Base-by-base conservation (phyloP, 208 protist species). In the Acanthamoeba triangularis region DNA sequence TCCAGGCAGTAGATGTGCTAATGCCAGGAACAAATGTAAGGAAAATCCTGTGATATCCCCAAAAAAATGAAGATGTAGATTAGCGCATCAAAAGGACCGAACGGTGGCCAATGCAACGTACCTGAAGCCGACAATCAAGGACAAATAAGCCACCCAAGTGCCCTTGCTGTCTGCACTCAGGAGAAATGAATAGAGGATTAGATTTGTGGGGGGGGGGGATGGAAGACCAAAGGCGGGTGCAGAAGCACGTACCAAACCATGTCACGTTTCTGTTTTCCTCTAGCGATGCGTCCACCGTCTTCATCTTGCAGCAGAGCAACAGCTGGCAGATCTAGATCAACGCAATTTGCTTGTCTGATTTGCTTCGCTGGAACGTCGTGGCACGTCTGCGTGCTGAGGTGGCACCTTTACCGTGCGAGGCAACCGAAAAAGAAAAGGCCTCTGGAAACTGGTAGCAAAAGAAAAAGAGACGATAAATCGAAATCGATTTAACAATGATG, bases 241-340 rank as follows among this genome's bases (percentile, higher is more conserved):
- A 67, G 61, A 67, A 67, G 25, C 18, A 56, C 37, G 44, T 69
- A 72, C 85, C 85, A 91, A 91, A 72, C 85, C 85, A 91, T 5
- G 85, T 91, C 6, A 91, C 85, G 25, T 91, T 91, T 49, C 85
- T 91, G 37, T 91, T 91, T 28, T 91, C 85, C 30, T 85, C 76
- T 23, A 91, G 56, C 0, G 85, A 47, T 33, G 33, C 59, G 33
- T 72, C 85, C n/a, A 63, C 54, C 25, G 85, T 91, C 56, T 91
- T 63, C 85, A 91, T 91, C 35, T 33, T 72, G 85, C 61, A 67
- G 25, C 61, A 30, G 25, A 30, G 25, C 59, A 65, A 65, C 25
- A 56, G 52, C 52, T 2, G 52, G 16, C 52, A 4, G 13, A 13
- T 56, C 52, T 25, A 67, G 25, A 67, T 67, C 61, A 5, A 67